Percentiles rank a stretch among this genome's conserved stretches.
phyloP scores from a whole-genome alignment of 208 protist genomes.

The Leishmania guyanensis region DNA sequence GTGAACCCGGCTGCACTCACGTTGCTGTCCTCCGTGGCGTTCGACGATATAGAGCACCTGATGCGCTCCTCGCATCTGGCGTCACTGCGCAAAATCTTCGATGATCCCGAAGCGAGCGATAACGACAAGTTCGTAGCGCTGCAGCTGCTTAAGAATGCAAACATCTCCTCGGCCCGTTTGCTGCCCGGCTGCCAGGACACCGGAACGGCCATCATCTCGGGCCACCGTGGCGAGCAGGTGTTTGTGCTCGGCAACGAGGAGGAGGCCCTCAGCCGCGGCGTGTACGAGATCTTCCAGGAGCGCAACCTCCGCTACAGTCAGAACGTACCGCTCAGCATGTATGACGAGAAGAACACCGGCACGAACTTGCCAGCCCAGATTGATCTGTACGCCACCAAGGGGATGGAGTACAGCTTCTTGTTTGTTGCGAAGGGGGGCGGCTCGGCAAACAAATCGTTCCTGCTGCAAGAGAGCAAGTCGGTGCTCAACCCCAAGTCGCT shows the following conservation, averaged over 20 bases:
- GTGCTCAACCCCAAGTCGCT: constrained; percentile 94
- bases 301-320: constrained; percentile 97
- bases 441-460: constrained; percentile 97
- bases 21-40: constrained; percentile 85
- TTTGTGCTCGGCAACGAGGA: constrained; percentile 94
- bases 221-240: constrained; percentile 96
- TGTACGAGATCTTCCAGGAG: constrained; percentile 95
- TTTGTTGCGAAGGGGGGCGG: constrained; percentile 98
- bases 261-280: constrained; percentile 91
- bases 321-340: constrained; percentile 95
- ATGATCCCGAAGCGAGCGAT: constrained; percentile 95
- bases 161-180: constrained; percentile 91
- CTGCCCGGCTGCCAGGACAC: constrained; percentile 97
- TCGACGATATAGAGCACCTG: constrained; percentile 95
- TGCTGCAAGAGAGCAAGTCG: constrained; percentile 97
- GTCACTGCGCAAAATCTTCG: constrained; percentile 94
- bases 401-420: constrained; percentile 95
- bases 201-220: constrained; percentile 96
- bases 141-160: constrained; percentile 97
- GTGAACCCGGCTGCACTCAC: constrained; percentile 91
- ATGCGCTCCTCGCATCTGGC: constrained; percentile 93
- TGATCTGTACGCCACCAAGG: constrained; percentile 95
- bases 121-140: constrained; percentile 98
- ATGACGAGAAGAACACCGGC: constrained; percentile 96
- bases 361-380: constrained; percentile 98